Percentiles rank a stretch among this genome's conserved stretches.
These are phyloP conservation scores for Schoenoplectus tabernaemontani DNA, from an alignment of 202 grass and related monocot species.

Conservation along the genomic window DNA sequence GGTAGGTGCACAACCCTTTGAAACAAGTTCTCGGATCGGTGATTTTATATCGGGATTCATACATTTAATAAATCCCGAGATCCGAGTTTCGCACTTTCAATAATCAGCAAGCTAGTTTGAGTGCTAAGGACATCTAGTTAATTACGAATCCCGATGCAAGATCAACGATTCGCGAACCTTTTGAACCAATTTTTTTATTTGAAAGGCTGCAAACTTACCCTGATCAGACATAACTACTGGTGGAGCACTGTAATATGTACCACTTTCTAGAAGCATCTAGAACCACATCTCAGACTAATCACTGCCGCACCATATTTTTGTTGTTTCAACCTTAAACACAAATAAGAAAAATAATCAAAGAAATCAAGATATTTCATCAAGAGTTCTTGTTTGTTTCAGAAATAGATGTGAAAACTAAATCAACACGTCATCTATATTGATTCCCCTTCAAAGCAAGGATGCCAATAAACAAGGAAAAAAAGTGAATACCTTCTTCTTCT, in stretches of 20 bases:
- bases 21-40: too few species aligned
- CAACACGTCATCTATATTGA: not conserved
- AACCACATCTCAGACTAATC: not conserved
- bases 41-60: too few species aligned
- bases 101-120: too few species aligned
- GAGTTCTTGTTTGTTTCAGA: constrained; percentile 1
- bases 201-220: too few species aligned
- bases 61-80: too few species aligned
- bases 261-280: not conserved
- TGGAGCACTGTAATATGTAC: not conserved
- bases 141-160: too few species aligned
- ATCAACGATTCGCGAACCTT: too few species aligned
- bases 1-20: too few species aligned
- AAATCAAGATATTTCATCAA: not conserved
- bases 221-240: not conserved
- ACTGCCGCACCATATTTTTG: not conserved
- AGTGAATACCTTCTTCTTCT: constrained; percentile 29
- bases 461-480: constrained; percentile 3
- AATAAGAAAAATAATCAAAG: not conserved
- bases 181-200: too few species aligned
- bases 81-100: too few species aligned
- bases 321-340: not conserved
- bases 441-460: not conserved
- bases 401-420: not conserved
- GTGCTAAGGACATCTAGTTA: too few species aligned